These are phyloP conservation scores for Trichoderma sp. DNA, from an alignment of 2,329 filamentous ascomycete genomes.

Conservation along the genomic window DNA sequence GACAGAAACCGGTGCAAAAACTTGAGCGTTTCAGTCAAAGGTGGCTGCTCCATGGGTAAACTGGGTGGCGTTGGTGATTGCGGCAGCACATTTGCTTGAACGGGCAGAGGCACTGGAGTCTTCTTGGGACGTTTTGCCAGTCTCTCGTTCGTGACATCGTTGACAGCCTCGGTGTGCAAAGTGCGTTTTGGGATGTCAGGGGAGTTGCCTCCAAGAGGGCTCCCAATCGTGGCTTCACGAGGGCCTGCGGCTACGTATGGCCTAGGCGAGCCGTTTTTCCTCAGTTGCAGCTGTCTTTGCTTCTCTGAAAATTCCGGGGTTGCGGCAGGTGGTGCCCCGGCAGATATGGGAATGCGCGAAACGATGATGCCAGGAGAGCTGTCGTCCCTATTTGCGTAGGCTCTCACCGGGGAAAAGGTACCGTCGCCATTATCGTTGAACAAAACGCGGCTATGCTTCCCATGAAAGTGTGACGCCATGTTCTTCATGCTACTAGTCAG, in stretches of 20 bases:
- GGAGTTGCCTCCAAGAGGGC: background rate
- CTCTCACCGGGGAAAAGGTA: conserved; percentile 41
- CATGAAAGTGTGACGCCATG: conserved; percentile 31
- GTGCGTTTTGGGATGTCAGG: conserved; percentile 12
- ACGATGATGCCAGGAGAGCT: conserved; percentile 38
- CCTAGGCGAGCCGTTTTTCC: background rate
- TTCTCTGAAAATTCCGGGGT: conserved; percentile 3
- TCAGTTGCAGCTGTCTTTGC: background rate
- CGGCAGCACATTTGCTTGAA: background rate
- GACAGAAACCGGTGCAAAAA: conserved; percentile 36
- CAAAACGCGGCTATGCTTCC: conserved; percentile 7
- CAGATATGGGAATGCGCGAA: conserved; percentile 35
- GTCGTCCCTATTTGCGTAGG: conserved; percentile 34
- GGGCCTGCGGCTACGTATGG: background rate
- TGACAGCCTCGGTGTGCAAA: background rate
- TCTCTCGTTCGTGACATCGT: background rate
- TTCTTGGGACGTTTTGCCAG: conserved; percentile 18
- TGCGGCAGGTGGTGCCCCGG: conserved; percentile 29
- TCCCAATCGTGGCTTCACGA: background rate
- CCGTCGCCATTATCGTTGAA: conserved; percentile 50
- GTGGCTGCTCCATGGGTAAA: background rate
- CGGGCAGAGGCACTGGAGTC: conserved; percentile 8
- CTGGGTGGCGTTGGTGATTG: background rate
- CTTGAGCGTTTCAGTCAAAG: conserved; percentile 23
- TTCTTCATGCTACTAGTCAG: conserved; percentile 35